Percentiles rank a stretch among this genome's conserved stretches.
phyloP scores from a whole-genome alignment of 73 alveolate genomes.

The Tetrahymena malaccensis region DNA sequence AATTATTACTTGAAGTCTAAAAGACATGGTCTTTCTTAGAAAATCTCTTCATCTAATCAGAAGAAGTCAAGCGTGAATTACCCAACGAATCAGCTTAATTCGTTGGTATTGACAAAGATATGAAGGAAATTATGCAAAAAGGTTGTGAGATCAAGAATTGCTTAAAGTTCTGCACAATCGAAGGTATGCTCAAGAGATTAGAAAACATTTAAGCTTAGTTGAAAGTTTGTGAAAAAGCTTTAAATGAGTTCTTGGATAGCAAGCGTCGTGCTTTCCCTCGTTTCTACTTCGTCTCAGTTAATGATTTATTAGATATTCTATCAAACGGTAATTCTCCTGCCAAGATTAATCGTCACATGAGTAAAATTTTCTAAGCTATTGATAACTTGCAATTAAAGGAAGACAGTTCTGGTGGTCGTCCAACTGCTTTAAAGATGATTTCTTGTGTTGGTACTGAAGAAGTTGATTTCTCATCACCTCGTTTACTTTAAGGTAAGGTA shows the following conservation, averaged over 20 bases:
- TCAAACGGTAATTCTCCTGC: slow-evolving; percentile 98
- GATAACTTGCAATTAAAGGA: slow-evolving; percentile 75
- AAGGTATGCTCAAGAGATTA: slow-evolving; percentile 73
- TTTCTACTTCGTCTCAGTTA: slow-evolving; percentile 99
- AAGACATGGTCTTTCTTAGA: slow-evolving; percentile 98
- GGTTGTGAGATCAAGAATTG: slow-evolving; percentile 78
- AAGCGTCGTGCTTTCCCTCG: slow-evolving; percentile 99
- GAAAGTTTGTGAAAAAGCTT: slow-evolving; percentile 98
- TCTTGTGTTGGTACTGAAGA: slow-evolving; percentile 99
- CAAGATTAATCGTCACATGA: slow-evolving; percentile 94
- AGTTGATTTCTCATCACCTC: slow-evolving; percentile 90
- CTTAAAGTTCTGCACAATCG: slow-evolving; percentile 87
- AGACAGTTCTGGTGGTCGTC: slow-evolving; percentile 82
- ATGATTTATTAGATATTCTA: slow-evolving; percentile 97
- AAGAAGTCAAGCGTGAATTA: slow-evolving; percentile 99
- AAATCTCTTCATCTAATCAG: slow-evolving; percentile 98
- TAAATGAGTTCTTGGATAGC: slow-evolving; percentile 98
- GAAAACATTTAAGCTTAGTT: slow-evolving; percentile 90
- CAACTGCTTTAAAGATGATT: slow-evolving; percentile 94
- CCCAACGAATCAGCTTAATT: slow-evolving; percentile 98
- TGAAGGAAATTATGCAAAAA: slow-evolving; percentile 87
- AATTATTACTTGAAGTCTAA: slow-evolving; percentile 90
- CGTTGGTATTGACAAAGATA: slow-evolving; percentile 91
- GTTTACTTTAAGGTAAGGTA: slow-evolving; percentile 94
- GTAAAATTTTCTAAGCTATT: slow-evolving; percentile 91